Conservation (phyloP, 139 green algal species). For the Closterium sp. region DNA sequence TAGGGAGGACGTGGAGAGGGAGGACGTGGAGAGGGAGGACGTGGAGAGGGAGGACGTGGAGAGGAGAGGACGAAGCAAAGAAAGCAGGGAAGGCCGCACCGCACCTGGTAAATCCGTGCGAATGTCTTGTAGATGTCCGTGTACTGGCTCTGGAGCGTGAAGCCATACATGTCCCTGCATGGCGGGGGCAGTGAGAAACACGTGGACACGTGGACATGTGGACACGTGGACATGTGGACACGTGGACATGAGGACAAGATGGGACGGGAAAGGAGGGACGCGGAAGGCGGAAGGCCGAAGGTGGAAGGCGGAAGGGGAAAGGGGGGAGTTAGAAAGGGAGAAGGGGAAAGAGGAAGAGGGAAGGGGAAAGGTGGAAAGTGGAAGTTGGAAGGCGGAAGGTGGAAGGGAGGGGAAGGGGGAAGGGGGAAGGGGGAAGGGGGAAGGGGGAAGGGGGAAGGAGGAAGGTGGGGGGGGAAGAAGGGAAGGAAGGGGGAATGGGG, state of each 20-base stretch:
- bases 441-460: too few relatives aligned
- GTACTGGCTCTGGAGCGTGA: constrained; percentile 31
- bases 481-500: too few relatives aligned
- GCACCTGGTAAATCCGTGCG: constrained; percentile 34
- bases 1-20: too few relatives aligned
- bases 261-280: background rate
- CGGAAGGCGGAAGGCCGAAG: too few relatives aligned
- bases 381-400: background rate
- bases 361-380: background rate
- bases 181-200: background rate
- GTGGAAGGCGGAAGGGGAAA: too few relatives aligned
- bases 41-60: background rate
- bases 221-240: background rate
- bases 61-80: too few relatives aligned
- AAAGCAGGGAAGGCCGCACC: too few relatives aligned
- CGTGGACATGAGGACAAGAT: background rate
- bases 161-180: constrained; percentile 49
- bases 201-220: background rate
- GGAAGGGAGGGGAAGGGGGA: background rate
- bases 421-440: background rate
- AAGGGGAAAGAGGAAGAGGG: background rate
- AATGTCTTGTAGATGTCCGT: constrained; percentile 37
- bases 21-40: background rate
- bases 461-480: too few relatives aligned
- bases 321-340: background rate